Base-by-base conservation (phyloP, 2,329 filamentous ascomycete genomes). In the Beauveria scarabaeidicola region DNA sequence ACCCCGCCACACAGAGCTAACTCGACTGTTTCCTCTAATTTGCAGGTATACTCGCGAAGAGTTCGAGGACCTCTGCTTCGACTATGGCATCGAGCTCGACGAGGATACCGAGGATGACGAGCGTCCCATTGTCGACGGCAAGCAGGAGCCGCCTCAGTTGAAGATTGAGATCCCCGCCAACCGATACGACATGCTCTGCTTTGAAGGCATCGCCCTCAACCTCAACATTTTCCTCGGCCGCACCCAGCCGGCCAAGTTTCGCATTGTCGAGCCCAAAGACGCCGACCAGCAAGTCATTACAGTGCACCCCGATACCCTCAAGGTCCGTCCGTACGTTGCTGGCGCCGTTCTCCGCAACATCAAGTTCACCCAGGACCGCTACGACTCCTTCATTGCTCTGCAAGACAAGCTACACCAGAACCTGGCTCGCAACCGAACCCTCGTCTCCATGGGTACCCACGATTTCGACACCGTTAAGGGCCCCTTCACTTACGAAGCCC, bases 361-460 rank as follows among this genome's bases (percentile, higher is more conserved):
- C 78, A 91, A 87, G 69, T 97, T 99, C 80, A 92, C 90, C 67
- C 82, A 94, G 77, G 90, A 87, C 66, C 83, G 89, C 65, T 99
- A 99, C 74, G 90, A 96, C 67, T 97, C 91, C 69, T 99, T 99
- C 88, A 99, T 99, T 72, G 84, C 88, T 60, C 82, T 99, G 52
- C 94, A 99, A 78, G 95, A 99, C 77, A 99, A 99, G 79, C 84
- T 99, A 52, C 94, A 99, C 78, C 89, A 93, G 73, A 99, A 99
- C 71, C 79, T 99, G 65, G 95, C 94, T 52, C 86, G 94, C 63
- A 90, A 97, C 74, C 81, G 94, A 68, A 97, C 93, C 1, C 78
- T 99, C 51, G 93, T 97, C n/a, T 89, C 93, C 23, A 97, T 99
- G 70, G 94, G 94, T 67, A 99, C 94, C 3, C 94, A 99, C 74